A percentile compares a stretch with the other conserved stretches of the same genome.
Conservation (phyloP, 495 filamentous ascomycete species). For the Penicillium angulare region DNA sequence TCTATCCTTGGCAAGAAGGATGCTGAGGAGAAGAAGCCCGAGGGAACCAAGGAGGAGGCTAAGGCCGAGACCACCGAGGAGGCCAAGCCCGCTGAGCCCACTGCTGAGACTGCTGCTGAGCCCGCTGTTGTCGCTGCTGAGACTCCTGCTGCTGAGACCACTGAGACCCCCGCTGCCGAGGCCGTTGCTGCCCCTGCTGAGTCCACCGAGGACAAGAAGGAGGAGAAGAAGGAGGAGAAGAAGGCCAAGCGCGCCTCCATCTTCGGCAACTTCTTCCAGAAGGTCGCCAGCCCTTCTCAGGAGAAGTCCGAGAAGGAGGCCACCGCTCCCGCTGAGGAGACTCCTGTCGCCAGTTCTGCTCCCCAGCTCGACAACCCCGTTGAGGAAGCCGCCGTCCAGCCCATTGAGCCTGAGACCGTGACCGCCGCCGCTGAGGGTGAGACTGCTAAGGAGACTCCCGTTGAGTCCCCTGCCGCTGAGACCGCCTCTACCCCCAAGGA, state of each 20-base stretch:
- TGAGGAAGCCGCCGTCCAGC: slow-evolving; percentile 41
- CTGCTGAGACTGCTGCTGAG: slow-evolving; percentile 25
- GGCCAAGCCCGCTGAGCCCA: slow-evolving; percentile 30
- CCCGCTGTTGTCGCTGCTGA: slow-evolving; percentile 9
- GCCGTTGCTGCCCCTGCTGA: slow-evolving; percentile 24
- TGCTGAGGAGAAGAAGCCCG: slow-evolving; percentile 57
- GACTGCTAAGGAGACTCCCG: slow-evolving; percentile 37
- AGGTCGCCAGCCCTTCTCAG: slow-evolving; percentile 50
- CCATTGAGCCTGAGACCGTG: slow-evolving; percentile 44
- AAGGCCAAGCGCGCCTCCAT: slow-evolving; percentile 49
- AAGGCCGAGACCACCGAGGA: slow-evolving; percentile 45
- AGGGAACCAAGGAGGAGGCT: slow-evolving; percentile 45
- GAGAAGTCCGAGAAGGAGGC: slow-evolving; percentile 55
- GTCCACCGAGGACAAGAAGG: slow-evolving; percentile 28
- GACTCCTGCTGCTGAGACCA: slow-evolving; percentile 15
- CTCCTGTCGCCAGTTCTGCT: slow-evolving; percentile 46
- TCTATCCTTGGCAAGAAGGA: slow-evolving; percentile 73
- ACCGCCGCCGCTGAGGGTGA: slow-evolving; percentile 43
- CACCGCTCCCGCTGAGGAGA: slow-evolving; percentile 42
- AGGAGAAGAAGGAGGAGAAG: slow-evolving; percentile 36
- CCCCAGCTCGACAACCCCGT: slow-evolving; percentile 53
- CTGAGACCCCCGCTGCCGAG: slow-evolving; percentile 18
- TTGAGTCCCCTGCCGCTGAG: slow-evolving; percentile 34
- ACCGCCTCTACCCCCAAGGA: slow-evolving; percentile 41
- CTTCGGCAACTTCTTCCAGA: slow-evolving; percentile 56